A percentile compares a stretch with the other conserved stretches of the same genome.
phyloP scores from a whole-genome alignment of 23 red algal species.

The Pyropia yezoensis region DNA sequence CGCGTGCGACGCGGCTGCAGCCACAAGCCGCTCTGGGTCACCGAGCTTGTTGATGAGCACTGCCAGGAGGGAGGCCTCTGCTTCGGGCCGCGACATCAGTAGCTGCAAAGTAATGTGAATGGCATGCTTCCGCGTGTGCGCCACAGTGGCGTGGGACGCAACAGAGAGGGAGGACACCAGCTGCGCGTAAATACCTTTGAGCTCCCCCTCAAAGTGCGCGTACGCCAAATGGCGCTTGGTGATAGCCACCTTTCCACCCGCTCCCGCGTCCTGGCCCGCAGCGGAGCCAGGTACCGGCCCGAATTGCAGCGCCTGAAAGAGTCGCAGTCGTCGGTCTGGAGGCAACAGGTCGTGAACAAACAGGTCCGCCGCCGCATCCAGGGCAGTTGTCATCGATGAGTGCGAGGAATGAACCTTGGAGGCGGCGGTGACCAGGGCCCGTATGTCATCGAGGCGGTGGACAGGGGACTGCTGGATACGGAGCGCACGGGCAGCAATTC shows the following conservation, averaged over 20 bases:
- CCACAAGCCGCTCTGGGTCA: conserved; percentile 54
- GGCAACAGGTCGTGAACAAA: conserved; percentile 76
- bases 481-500: conserved; percentile 50
- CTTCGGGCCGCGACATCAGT: conserved; percentile 68
- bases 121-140: conserved; percentile 46
- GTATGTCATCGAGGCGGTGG: conserved; percentile 53
- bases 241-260: conserved; percentile 8
- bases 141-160: conserved; percentile 45
- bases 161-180: conserved; percentile 48
- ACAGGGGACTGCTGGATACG: conserved; percentile 59
- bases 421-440: conserved; percentile 25
- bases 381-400: conserved; percentile 7
- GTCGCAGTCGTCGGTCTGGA: conserved; percentile 27
- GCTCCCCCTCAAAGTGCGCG: conserved; percentile 62
- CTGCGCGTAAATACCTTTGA: conserved; percentile 53
- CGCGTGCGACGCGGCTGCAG: conserved; percentile 41
- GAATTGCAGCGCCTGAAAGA: conserved; percentile 47
- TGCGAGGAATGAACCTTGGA: conserved; percentile 31
- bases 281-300: not conserved
- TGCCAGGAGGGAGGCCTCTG: conserved; percentile 57
- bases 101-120: conserved; percentile 40
- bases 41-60: conserved; percentile 87
- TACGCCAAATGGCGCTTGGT: conserved; percentile 66
- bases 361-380: conserved; percentile 74
- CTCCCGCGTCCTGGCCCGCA: not conserved